These are phyloP conservation scores for Chrysosphaeria jannelii DNA, from an alignment of 2,329 filamentous ascomycete species.

Conservation along the genomic window DNA sequence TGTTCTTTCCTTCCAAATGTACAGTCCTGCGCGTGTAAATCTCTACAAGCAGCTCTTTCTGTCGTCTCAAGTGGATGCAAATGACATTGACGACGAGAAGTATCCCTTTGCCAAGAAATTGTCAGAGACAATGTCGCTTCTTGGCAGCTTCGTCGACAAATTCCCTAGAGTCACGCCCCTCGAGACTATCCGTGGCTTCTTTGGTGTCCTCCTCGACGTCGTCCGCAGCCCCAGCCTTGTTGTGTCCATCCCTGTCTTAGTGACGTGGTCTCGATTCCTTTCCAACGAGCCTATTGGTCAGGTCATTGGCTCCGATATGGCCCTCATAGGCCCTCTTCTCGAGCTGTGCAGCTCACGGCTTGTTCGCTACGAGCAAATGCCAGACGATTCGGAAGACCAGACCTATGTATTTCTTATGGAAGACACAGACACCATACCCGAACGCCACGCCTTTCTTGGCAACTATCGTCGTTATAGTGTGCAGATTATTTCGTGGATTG, in stretches of 20 bases:
- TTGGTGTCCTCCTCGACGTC: constrained; percentile 51
- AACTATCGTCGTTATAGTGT: constrained; percentile 85
- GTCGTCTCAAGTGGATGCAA: constrained; percentile 49
- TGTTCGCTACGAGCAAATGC: constrained; percentile 63
- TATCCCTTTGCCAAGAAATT: constrained; percentile 85
- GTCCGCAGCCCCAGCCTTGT: constrained; percentile 66
- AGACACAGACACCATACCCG: constrained; percentile 82
- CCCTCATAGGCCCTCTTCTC: constrained; percentile 44
- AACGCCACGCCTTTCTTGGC: constrained; percentile 78
- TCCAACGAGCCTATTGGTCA: constrained; percentile 36
- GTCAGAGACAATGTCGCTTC: constrained; percentile 68
- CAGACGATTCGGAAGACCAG: constrained; percentile 51
- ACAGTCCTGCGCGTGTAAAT: constrained; percentile 35
- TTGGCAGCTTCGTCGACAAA: constrained; percentile 51
- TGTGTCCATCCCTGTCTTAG: constrained; percentile 74
- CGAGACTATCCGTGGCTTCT: constrained; percentile 43
- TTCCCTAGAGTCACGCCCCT: too few species aligned
- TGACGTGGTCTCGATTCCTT: constrained; percentile 67
- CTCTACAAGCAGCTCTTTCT: constrained; percentile 46
- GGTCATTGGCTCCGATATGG: constrained; percentile 27
- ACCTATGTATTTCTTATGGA: constrained; percentile 63
- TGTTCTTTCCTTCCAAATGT: constrained; percentile 52
- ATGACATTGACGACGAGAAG: constrained; percentile 69
- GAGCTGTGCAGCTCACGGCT: constrained; percentile 61
- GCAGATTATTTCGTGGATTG: constrained; percentile 63